Evolutionary conservation across 108 stramenopile genomes (phyloP).

Genomic region (Schizochytrium sp.): DNA sequence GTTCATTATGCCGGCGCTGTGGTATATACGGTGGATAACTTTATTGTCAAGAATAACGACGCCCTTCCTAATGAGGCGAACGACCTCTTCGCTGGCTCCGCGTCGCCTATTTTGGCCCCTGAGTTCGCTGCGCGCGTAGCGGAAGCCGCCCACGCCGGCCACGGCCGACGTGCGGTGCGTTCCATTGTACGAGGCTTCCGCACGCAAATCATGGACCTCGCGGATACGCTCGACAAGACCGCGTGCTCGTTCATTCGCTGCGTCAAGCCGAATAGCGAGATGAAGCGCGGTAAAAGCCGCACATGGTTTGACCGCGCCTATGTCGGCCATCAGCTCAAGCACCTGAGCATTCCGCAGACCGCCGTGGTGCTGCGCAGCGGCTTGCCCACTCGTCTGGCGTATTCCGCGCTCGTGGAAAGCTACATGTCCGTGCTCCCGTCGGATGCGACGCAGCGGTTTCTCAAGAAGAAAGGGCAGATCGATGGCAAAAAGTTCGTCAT

Average conservation of each 20-base stretch:
- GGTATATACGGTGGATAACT: constrained; percentile 82
- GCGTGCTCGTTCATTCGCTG: constrained; percentile 34
- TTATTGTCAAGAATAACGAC: constrained; percentile 96
- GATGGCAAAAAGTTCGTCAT: neutral
- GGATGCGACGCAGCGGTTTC: neutral
- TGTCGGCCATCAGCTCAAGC: constrained; percentile 39
- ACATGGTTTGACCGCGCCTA: constrained; percentile 30
- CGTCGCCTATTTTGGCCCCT: constrained; percentile 61
- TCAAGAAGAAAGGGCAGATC: neutral
- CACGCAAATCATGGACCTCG: neutral
- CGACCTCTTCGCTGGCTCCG: constrained; percentile 73
- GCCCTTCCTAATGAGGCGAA: constrained; percentile 79
- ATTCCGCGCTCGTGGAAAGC: neutral
- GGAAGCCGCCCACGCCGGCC: neutral
- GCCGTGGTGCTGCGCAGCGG: constrained; percentile 41
- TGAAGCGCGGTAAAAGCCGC: constrained; percentile 24
- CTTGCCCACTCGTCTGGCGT: constrained; percentile 40
- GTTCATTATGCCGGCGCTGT: constrained; percentile 92
- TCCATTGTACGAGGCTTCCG: neutral
- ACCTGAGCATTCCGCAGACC: constrained; percentile 45
- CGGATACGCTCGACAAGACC: neutral
- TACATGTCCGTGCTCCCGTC: neutral
- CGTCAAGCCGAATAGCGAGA: constrained; percentile 43
- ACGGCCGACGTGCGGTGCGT: neutral
- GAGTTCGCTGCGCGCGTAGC: constrained; percentile 40